Evolutionary conservation across 2,329 filamentous ascomycete genomes (phyloP), one percentile per base, ranked within the genome.

Genomic region (Pezicula rhizophila): DNA sequence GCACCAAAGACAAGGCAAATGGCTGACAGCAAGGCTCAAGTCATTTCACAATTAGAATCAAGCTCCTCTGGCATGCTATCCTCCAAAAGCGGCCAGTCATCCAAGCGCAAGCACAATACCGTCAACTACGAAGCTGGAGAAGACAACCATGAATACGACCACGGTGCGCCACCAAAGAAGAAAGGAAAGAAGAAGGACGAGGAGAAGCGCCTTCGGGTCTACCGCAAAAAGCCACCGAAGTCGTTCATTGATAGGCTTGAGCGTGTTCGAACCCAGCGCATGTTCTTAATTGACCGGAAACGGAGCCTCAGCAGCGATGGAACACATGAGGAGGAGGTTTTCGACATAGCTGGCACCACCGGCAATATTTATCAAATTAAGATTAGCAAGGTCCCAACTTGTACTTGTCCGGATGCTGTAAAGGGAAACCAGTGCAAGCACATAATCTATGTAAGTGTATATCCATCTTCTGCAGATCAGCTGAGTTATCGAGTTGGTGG

Each of bases 391-490:
- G 57, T 70, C 10, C 78, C 79, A 0, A 66, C 56, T 5, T 83
- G 79, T 63, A 70, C 70, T 48, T 83, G 79, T 60, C 77, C 77
- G 0, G 75, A 81, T 61, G 68, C 47, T 23, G 52, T 42, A 31
- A 77, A 77, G 49, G 76, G 79, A 4, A 76, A 78, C 40, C 76
- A 81, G 57, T 85, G 81, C 72, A 84, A 84, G 60, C 80, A 84
- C 55, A 75, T 82, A 39, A 65, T 78, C 41, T 83, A 82, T 59
- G 77, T 77, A 67, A 52, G 66, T 59, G 8, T 34, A 42, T 26
- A 23, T 20, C 14, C 45, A 45, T 8, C 31, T 40, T 17, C 5
- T 18, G 38, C 14, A 5, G 17, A 40, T 6, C 17, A 17, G 38
- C n/a, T 12, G 17, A 40, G 6, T 14, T 8, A 11, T 15, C 23